phyloP scores from a whole-genome alignment of 2,329 filamentous ascomycete genomes.

The Epichloe elymi region DNA sequence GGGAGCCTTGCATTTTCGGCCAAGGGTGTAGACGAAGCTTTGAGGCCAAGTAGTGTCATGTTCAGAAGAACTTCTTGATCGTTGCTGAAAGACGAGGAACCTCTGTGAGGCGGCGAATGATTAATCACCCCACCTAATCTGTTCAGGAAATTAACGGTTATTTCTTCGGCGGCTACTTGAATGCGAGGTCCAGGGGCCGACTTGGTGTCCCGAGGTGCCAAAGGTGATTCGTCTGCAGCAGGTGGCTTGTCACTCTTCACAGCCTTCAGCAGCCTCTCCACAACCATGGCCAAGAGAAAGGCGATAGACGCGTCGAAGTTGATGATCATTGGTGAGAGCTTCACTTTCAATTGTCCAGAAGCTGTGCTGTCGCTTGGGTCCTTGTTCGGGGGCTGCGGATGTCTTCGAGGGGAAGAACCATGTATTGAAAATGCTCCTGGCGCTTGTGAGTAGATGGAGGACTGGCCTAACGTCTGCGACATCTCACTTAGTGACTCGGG shows the following conservation, averaged over 20 bases:
- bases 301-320: conserved; percentile 44
- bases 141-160: conserved; percentile 44
- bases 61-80: conserved; percentile 40
- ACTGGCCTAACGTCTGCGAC: conserved; percentile 18
- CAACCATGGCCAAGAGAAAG: conserved; percentile 38
- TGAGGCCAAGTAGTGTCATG: conserved; percentile 32
- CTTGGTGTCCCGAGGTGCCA: conserved; percentile 5
- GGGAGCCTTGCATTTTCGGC: not conserved
- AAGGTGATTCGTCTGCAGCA: conserved; percentile 3
- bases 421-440: conserved; percentile 48
- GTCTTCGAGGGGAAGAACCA: not conserved
- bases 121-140: conserved; percentile 39
- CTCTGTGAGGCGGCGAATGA: conserved; percentile 31
- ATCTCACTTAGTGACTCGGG: conserved; percentile 17
- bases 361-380: not conserved
- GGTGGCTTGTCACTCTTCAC: conserved; percentile 19
- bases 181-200: conserved; percentile 22
- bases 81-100: conserved; percentile 26
- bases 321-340: conserved; percentile 37
- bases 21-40: conserved; percentile 9
- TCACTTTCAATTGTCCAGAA: conserved; percentile 28
- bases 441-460: conserved; percentile 35
- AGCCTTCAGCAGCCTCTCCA: conserved; percentile 34
- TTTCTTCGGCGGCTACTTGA: conserved; percentile 31
- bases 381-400: not conserved